These are phyloP conservation scores for Rhynchospora tenuis DNA, from an alignment of 176 grass and related monocot genomes.

Conservation along the genomic window DNA sequence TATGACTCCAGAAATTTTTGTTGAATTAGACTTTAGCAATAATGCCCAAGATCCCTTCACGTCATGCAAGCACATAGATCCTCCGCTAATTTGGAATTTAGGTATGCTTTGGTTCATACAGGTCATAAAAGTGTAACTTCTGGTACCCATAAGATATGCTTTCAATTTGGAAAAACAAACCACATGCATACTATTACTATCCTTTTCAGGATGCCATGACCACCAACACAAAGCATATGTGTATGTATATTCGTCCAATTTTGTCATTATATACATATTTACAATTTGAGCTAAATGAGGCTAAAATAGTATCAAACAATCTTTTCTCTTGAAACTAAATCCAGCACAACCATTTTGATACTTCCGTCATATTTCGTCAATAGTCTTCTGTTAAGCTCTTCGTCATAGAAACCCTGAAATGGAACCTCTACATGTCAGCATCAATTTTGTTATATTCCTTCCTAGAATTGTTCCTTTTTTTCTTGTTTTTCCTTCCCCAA, in stretches of 20 bases:
- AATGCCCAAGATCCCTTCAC: background rate
- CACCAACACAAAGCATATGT: background rate
- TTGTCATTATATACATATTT: conserved; percentile 2
- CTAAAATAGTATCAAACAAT: background rate
- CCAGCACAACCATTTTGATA: background rate
- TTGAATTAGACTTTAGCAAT: background rate
- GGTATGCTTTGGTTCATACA: background rate
- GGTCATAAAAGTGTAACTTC: background rate
- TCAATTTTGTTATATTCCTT: background rate
- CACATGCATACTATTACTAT: background rate
- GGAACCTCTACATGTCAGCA: background rate
- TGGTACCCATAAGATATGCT: background rate
- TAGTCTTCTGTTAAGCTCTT: background rate
- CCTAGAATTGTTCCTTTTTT: background rate
- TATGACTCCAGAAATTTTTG: background rate
- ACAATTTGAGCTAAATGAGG: background rate
- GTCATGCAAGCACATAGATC: conserved; percentile 6
- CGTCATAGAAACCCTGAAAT: conserved; percentile 4
- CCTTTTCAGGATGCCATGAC: background rate
- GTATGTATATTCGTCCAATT: background rate
- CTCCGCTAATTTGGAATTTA: background rate
- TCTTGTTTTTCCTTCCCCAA: background rate
- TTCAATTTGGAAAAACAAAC: background rate
- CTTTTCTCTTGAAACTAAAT: background rate
- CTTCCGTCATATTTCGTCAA: background rate